Percentiles rank a stretch among this genome's conserved stretches.
Evolutionary conservation across 495 filamentous ascomycete genomes (phyloP).

Genomic region (Neurospora sp.): DNA sequence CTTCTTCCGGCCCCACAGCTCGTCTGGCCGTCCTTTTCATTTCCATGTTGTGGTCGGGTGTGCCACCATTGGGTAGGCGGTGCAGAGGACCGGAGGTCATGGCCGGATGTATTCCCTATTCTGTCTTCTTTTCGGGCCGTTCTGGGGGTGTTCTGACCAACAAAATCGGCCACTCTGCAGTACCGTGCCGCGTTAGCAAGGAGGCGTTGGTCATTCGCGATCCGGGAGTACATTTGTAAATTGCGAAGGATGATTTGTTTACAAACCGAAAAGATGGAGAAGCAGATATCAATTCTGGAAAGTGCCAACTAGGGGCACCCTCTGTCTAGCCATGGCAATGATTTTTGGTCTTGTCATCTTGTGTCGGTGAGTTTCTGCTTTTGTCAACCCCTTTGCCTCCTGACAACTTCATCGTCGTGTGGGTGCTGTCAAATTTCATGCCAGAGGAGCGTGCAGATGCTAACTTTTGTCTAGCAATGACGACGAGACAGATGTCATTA

Average conservation of each 20-base stretch:
- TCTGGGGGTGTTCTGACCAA: neutral
- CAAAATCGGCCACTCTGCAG: neutral
- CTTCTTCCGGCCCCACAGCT: neutral
- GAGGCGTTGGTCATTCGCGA: neutral
- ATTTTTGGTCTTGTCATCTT: neutral
- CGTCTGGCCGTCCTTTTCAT: neutral
- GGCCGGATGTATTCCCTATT: neutral
- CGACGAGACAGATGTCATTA: neutral
- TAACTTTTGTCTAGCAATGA: neutral
- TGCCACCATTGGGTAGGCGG: neutral
- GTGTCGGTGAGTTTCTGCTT: neutral
- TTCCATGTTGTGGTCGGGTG: neutral
- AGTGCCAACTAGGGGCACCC: neutral
- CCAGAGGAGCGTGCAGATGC: neutral
- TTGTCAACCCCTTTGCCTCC: neutral
- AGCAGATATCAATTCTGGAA: neutral
- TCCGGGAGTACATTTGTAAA: neutral
- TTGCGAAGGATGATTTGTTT: neutral
- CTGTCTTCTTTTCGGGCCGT: neutral
- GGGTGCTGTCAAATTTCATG: neutral
- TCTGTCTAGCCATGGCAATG: neutral
- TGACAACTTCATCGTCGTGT: neutral
- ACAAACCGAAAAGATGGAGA: neutral
- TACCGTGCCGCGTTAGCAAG: neutral
- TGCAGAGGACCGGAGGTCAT: neutral